Base-by-base conservation (phyloP, 768 basidiomycete genomes). In the Chiua virens region DNA sequence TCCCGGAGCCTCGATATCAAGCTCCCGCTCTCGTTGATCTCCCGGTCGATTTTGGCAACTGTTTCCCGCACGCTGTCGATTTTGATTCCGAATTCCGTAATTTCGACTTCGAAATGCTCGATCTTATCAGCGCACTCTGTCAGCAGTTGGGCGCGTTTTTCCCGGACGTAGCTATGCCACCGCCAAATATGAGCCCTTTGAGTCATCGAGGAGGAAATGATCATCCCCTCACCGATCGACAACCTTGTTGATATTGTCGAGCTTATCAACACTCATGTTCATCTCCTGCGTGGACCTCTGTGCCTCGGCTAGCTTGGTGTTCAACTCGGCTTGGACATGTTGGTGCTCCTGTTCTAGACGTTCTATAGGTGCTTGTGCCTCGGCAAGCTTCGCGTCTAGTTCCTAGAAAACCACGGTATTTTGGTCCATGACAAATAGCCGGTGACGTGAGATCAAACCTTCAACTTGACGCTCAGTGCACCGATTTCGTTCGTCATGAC, bases 1-100 rank as follows among this genome's bases (percentile, higher is more conserved):
- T 93, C 89, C 54, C 87, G 81, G 47, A 92, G 68, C 66, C 86
- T 89, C 22, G 85, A 79, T 42, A 85, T 65, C 11, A 78, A 78
- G 32, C 87, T 82, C 44, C 83, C 86, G 54, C 87, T 80, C 57
- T 87, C 85, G 64, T 83, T 85, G 64, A 93, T 84, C 62, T 93
- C 88, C 63, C 83, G 85, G 61, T 90, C 86, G 15, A 94, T 79
- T 20, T 69, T 74, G 14, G 76, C 73, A 25, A 92, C 79, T 27
- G 62, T 67, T 32, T 68, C 66, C 9, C 77, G 74, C 8, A 74
- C 59, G 15, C 62, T 58, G 47, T 78, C 76, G 10, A 80, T 68
- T 22, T 75, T 67, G 22, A 73, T 62, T 0, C 58, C 67, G 3
- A 75, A 65, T 20, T 76, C 70, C 28, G 67, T 61, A 49, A 84